These are phyloP conservation scores for Williopsis jadinii DNA, from an alignment of 1,139 yeast genomes.

Conservation along the genomic window DNA sequence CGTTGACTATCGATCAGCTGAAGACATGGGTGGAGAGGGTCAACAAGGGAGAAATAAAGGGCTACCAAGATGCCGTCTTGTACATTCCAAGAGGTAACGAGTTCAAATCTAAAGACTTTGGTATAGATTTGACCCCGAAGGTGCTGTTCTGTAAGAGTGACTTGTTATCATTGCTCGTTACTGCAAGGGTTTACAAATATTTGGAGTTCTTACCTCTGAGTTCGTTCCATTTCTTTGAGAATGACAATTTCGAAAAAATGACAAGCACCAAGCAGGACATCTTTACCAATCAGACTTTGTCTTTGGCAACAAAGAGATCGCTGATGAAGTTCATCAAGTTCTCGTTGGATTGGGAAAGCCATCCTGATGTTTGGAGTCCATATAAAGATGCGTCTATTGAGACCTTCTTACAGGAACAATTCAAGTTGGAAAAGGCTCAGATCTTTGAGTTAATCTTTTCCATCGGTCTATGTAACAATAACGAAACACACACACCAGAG, in stretches of 20 bases:
- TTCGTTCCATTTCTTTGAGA: slow-evolving; percentile 85
- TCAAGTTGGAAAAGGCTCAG: slow-evolving; percentile 68
- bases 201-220: slow-evolving; percentile 87
- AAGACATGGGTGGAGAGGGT: slow-evolving; percentile 75
- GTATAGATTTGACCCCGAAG: slow-evolving; percentile 86
- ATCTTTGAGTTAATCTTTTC: slow-evolving; percentile 78
- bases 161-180: slow-evolving; percentile 66
- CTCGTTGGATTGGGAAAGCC: slow-evolving; percentile 63
- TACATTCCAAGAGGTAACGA: slow-evolving; percentile 62
- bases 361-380: slow-evolving; percentile 44
- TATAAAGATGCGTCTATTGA: slow-evolving; percentile 51
- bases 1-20: slow-evolving; percentile 79
- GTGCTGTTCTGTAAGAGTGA: slow-evolving; percentile 85
- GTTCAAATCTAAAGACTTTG: slow-evolving; percentile 62
- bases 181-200: slow-evolving; percentile 83
- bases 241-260: slow-evolving; percentile 81
- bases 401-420: slow-evolving; percentile 52
- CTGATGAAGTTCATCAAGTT: slow-evolving; percentile 93
- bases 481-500: slow-evolving; percentile 56
- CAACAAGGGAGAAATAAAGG: slow-evolving; percentile 31
- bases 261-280: slow-evolving; percentile 86
- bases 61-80: slow-evolving; percentile 55
- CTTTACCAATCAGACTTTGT: slow-evolving; percentile 79
- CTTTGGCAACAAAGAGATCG: slow-evolving; percentile 70
- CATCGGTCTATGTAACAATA: slow-evolving; percentile 67